Evolutionary conservation across 1,139 yeast species (phyloP), one percentile per base, ranked within the genome.

Genomic region (Magnusiomyces magnusii): DNA sequence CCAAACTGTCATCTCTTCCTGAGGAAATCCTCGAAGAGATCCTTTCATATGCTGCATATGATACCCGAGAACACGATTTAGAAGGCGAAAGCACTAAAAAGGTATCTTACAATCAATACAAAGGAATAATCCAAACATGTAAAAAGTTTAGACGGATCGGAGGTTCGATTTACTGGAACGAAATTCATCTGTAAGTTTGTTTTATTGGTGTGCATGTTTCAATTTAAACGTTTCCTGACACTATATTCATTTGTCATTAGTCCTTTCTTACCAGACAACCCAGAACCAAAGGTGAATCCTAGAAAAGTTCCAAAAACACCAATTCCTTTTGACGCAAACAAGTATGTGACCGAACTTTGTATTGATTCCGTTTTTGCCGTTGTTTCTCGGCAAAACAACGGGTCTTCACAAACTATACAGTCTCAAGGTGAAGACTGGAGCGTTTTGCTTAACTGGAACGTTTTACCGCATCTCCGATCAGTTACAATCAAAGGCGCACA

Each of bases 11-110:
- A 15, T 23, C 21, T 39, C 54, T 51, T 15, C 54, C 54, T 3
- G 54, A 51, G 15, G 54, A 51, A 19, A 3, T 51, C 47, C 34
- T 51, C 13, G 54, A 39, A 39, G 47, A 36, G 21, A 51, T 51
- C n/a, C 34, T 51, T 10, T 36, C n/a, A 3, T 23, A 21, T 2
- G 54, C 47, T 2, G 54, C 54, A 2, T 51, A 19, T 24, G 54
- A 51, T 34, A 23, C 27, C 27, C 17, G 15, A 5, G 34, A 23
- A 15, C 13, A 17, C 21, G 17, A 15, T 9, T 19, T 27, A 10
- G 23, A 24, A 3, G 23, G 25, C 3, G 7, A 7, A 2, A 24
- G 36, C 3, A 9, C 7, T 24, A 31, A 23, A 36, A 36, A 39
- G 24, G 47, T 51, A 19, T 24, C 47, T 21, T 51, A 17, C n/a